Conservation (phyloP, 805 yeast genomes). For the Blastobotrys parvus region DNA sequence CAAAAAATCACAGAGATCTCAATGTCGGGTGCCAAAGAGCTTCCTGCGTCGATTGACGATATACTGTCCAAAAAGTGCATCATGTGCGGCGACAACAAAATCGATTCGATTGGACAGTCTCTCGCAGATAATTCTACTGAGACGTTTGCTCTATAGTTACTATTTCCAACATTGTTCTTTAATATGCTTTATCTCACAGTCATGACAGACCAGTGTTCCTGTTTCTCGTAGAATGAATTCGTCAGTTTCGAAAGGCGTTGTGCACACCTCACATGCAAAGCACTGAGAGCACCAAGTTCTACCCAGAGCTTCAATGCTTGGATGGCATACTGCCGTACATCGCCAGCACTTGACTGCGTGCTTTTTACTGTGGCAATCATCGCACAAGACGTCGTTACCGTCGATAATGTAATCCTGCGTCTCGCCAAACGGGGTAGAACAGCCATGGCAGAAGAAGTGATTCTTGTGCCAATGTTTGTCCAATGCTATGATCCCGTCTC, state of each 20-base stretch:
- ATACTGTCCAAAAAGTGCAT: slow-evolving; percentile 60
- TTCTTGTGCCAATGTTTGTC: slow-evolving; percentile 24
- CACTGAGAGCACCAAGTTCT: slow-evolving; percentile 26
- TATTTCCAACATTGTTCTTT: slow-evolving; percentile 18
- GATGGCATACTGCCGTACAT: slow-evolving; percentile 17
- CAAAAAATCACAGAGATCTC: slow-evolving; percentile 51
- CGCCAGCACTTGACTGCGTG: slow-evolving; percentile 27
- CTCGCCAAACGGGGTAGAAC: slow-evolving; percentile 20
- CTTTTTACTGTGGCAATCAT: slow-evolving; percentile 18
- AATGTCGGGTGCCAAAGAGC: slow-evolving; percentile 17
- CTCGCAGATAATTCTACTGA: slow-evolving; percentile 25
- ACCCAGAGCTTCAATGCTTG: slow-evolving; percentile 24
- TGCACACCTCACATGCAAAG: slow-evolving; percentile 26
- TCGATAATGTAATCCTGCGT: slow-evolving; percentile 18
- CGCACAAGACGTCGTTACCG: slow-evolving; percentile 20
- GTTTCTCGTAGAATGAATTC: slow-evolving; percentile 27
- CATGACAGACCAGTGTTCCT: slow-evolving; percentile 24
- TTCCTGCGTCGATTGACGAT: slow-evolving; percentile 33
- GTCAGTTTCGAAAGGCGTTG: slow-evolving; percentile 18
- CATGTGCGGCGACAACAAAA: slow-evolving; percentile 70
- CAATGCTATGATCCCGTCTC: slow-evolving; percentile 23
- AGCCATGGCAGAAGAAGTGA: slow-evolving; percentile 28
- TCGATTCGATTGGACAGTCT: slow-evolving; percentile 62
- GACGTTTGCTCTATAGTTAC: not conserved
- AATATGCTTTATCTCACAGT: slow-evolving; percentile 19